Base-by-base conservation (phyloP, 1,284 basidiomycete genomes). In the Stygiomarasmius scandens region DNA sequence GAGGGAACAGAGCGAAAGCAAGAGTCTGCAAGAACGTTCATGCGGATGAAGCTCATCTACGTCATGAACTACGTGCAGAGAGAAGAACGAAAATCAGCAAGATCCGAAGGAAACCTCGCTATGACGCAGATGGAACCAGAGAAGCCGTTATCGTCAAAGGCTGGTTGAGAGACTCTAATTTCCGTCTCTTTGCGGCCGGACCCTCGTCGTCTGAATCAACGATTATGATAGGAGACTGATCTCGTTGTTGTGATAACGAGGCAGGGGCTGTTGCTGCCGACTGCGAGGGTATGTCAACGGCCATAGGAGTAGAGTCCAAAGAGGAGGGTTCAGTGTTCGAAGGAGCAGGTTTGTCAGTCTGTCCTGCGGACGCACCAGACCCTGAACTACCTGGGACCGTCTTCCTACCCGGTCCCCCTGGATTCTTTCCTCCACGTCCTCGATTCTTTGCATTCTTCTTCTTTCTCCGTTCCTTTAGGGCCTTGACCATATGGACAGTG, bases 401-500 rank as follows among this genome's bases (percentile, higher is more conserved):
- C 63, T 63, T 67, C 59, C 57, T 69, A 53, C 68, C 72, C 63
- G 67, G 64, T 58, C 60, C 65, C 44, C 66, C 67, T 62, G 47
- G 56, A 36, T 58, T 57, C 50, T 62, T 63, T 48, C 69, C 75
- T 12, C 76, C 79, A 41, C 70, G 64, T 8, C 68, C 66, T 23
- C 71, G 71, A 41, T 77, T 78, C 57, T 81, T 79, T 58, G 74
- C 78, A 49, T 85, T 83, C 62, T 86, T 83, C 72, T 80, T 71
- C 57, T 81, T 79, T 59, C 75, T 77, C 63, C 86, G 83, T 72
- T 94, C 92, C 74, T 95, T 95, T 67, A 95, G 76, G 61, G 89
- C 92, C 50, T 87, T 83, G 36, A 95, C 91, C 67, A 96, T 91
- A 67, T 94, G 91, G 1, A 84, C 85, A 64, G 94, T 93, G 50